A percentile compares a stretch with the other conserved stretches of the same genome.
Conservation (phyloP, 768 basidiomycete species). For the Suillus subaureus region DNA sequence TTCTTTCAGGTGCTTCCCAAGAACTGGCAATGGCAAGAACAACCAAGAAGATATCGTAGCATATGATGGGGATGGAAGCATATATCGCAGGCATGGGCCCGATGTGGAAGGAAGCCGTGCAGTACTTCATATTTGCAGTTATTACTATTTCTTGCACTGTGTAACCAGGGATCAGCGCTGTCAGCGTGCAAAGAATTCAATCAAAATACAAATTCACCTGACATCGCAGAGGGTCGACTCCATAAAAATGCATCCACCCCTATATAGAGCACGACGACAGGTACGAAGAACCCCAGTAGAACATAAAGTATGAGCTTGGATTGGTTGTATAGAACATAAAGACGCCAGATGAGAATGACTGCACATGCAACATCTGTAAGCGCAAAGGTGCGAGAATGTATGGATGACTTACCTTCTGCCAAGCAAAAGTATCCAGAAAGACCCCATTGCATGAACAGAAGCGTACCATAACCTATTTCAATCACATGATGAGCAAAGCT, state of each 20-base stretch:
- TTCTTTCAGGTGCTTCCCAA: not conserved
- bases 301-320: not conserved
- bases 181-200: not conserved
- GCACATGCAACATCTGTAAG: not conserved
- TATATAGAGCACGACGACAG: not conserved
- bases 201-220: not conserved
- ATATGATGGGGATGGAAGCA: not conserved
- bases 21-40: not conserved
- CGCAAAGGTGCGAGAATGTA: not conserved
- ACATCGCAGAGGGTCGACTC: not conserved
- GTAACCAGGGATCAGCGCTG: not conserved
- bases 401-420: not conserved
- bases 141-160: not conserved
- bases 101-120: not conserved
- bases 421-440: not conserved
- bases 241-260: not conserved
- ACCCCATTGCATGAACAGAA: not conserved
- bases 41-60: not conserved
- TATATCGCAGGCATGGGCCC: not conserved
- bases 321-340: not conserved
- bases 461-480: not conserved
- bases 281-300: not conserved
- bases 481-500: not conserved
- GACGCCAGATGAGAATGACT: conserved; percentile 4
- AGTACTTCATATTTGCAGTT: not conserved